Base-by-base conservation (phyloP, 345 rosid species). In the Bretschneidera sinensis region DNA sequence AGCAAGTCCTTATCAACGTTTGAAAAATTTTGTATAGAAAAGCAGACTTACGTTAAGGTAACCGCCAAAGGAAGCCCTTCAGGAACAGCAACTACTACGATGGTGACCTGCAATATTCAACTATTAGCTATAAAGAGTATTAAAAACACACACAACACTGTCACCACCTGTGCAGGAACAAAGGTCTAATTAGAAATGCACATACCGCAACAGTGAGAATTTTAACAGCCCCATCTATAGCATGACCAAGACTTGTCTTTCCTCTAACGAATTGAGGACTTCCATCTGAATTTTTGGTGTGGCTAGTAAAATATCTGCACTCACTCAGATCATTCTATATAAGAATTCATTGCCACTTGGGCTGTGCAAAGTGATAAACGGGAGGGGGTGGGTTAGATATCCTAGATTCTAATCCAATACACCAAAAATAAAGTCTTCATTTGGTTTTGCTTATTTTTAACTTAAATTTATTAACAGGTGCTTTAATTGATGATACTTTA, bases 21-120 rank as follows among this genome's bases (percentile, higher is more conserved):
- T 23, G 59, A 54, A 54, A 55, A 61, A 51, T 19, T 53, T 39
- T 20, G 59, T 35, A 62, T n/a, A 57, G 31, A 50, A 60, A 24
- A 65, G 71, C 24, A 63, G 25, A 76, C 91, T 78, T 82, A 94
- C 99, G 96, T 94, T 69, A 90, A 70, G 55, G 97, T 94, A 60
- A 90, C 99, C 77, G 99, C 99, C 71, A 94, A 72, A 20, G 99
- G 99, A 70, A 94, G 99, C 59, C 99, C 97, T 72, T 94, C 97
- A 59, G 99, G 99, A 58, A 94, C 99, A 25, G 99, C 97, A 73
- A 94, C 99, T 54, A 90, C 96, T 48, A 90, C 97, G 66, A 90
- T 94, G 22, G 97, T 94, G 45, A 94, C 99, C 97, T 94, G 72
- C 54, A 79, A 67, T 6, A 45, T 58, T 59, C 22, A 23, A 63